These are phyloP conservation scores for Cardiospermum halicacabum DNA, from an alignment of 345 rosid genomes.

Conservation along the genomic window DNA sequence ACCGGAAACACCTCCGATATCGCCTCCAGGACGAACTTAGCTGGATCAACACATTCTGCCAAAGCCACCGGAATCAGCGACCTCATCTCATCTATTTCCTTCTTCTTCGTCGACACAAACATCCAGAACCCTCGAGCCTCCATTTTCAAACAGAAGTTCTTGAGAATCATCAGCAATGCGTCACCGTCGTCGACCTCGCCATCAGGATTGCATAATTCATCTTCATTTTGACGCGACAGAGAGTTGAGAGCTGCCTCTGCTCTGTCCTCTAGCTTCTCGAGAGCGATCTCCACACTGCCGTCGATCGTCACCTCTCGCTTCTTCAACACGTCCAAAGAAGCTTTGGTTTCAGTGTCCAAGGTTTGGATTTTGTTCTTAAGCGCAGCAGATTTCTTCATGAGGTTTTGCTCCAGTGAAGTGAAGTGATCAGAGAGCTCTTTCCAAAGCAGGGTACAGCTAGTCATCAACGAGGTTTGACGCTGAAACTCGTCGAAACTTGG, in stretches of 20 bases:
- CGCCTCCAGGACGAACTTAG: constrained; percentile 74
- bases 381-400: constrained; percentile 80
- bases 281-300: constrained; percentile 72
- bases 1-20: constrained; percentile 92
- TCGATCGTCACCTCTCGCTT: constrained; percentile 85
- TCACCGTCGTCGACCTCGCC: constrained; percentile 84
- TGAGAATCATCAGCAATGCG: constrained; percentile 47
- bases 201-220: constrained; percentile 33
- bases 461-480: constrained; percentile 88
- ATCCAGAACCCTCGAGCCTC: constrained; percentile 74
- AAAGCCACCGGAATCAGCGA: constrained; percentile 62
- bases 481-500: constrained; percentile 96
- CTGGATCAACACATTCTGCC: constrained; percentile 82
- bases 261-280: constrained; percentile 62
- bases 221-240: constrained; percentile 28
- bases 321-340: constrained; percentile 67
- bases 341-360: constrained; percentile 66
- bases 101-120: constrained; percentile 65
- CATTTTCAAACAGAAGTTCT: constrained; percentile 61
- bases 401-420: constrained; percentile 69
- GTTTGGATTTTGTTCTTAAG: constrained; percentile 62
- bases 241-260: constrained; percentile 15
- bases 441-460: constrained; percentile 98
- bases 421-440: constrained; percentile 98
- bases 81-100: constrained; percentile 66